Conservation (phyloP, 495 filamentous ascomycete species). For the Neurospora sp. region DNA sequence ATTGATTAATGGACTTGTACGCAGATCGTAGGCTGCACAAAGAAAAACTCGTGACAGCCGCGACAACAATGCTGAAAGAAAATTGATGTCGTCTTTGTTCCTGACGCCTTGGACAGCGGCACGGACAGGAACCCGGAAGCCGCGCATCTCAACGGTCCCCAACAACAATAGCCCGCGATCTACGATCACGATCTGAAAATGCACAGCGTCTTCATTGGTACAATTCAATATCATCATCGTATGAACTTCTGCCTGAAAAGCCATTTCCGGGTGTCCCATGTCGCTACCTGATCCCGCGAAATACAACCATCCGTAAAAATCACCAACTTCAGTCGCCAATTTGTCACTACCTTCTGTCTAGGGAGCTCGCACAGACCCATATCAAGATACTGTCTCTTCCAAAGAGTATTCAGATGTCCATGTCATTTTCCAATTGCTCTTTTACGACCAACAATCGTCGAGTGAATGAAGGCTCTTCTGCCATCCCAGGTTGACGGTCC, state of each 20-base stretch:
- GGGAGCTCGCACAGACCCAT: background rate
- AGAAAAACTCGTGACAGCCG: background rate
- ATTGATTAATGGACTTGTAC: background rate
- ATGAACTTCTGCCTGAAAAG: background rate
- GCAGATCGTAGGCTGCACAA: background rate
- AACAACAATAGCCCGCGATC: background rate
- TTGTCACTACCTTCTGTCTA: too few species aligned
- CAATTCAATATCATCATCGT: background rate
- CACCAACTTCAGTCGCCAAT: background rate
- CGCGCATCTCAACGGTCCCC: background rate
- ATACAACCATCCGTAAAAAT: background rate
- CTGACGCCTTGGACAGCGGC: background rate
- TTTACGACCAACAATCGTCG: background rate
- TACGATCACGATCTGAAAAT: background rate
- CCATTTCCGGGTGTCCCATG: background rate
- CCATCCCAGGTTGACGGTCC: background rate
- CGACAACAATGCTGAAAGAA: background rate
- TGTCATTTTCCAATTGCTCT: background rate
- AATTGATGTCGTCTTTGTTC: background rate
- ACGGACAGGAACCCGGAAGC: background rate
- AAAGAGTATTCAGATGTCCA: background rate
- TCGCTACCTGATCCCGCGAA: background rate
- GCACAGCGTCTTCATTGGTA: background rate
- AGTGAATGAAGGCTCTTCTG: background rate
- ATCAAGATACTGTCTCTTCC: background rate